These are phyloP conservation scores for Capniomyces stellatus DNA, from an alignment of 371 early-diverging fungal genomes.

Conservation along the genomic window DNA sequence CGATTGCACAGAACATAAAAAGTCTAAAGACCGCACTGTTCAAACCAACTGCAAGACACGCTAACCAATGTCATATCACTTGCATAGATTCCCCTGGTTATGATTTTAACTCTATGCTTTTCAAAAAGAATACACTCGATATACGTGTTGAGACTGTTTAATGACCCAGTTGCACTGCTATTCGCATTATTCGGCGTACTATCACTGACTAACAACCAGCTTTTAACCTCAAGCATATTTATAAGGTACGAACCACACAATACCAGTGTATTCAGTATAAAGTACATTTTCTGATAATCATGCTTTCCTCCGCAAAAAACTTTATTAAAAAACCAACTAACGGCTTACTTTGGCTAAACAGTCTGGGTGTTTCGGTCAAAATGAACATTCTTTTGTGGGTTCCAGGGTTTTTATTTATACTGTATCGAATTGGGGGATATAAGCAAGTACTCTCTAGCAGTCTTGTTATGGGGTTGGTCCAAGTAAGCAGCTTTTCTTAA, in stretches of 20 bases:
- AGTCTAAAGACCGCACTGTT: no score
- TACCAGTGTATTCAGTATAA: no score
- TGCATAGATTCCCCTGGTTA: constrained; percentile 43
- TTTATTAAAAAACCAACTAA: not conserved
- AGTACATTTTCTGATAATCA: constrained; percentile 35
- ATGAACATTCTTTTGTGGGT: constrained; percentile 84
- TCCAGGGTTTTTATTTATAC: constrained; percentile 35
- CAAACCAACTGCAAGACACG: no score
- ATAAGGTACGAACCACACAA: no score
- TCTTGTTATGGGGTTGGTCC: not conserved
- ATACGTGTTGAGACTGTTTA: constrained; percentile 73
- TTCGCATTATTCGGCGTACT: constrained; percentile 43
- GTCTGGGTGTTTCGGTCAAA: constrained; percentile 68
- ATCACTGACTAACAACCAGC: constrained; percentile 33
- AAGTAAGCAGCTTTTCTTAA: not conserved
- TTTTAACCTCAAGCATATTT: constrained; percentile 33
- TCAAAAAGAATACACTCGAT: constrained; percentile 81
- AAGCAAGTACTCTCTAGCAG: not conserved
- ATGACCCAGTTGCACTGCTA: constrained; percentile 78
- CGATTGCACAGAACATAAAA: not conserved
- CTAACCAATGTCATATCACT: no score
- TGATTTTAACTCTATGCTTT: constrained; percentile 36
- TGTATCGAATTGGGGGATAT: not conserved
- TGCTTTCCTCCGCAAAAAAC: not conserved
- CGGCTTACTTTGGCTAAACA: constrained; percentile 17